Evolutionary conservation across 208 protist genomes (phyloP), one percentile per base, ranked within the genome.

Genomic region (Angomonas ambiguus): DNA sequence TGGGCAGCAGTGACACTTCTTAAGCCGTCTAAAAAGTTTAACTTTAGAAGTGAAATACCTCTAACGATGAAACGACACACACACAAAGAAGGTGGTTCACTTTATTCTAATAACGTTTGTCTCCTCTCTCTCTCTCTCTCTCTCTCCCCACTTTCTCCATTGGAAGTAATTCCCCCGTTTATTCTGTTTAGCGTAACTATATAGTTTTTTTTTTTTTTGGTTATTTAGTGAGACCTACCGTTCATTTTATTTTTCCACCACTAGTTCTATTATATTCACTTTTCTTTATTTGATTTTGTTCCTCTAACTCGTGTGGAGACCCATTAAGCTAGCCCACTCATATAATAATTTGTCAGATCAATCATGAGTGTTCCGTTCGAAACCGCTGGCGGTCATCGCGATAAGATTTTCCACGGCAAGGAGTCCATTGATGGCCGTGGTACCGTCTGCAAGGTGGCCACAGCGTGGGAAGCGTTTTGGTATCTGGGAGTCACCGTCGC

Each of bases 401-500:
- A 73, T 10, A 51, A 56, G 34, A 83, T 93, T 28, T 76, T 79
- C 62, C 82, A 85, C 60, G 87, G 87, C 2, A 59, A 74, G 5
- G 20, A 33, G 1, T 70, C 82, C 13, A 16, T 48, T 45, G 76
- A 83, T 45, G 76, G 73, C 5, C 58, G 62, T 24, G 72, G 41
- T 42, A 93, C 87, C 0, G 75, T 93, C 18, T 65, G 65, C 33
- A 93, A 93, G 65, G 66, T 56, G 25, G 79, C 78, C 10, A 93
- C 82, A 3, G 81, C 70, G 28, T 91, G 87, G 87, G 87, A 93
- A 58, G 67, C 87, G 3, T 62, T 91, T 10, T 82, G 79, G 71
- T 90, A 93, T 71, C 32, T 81, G 2, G 80, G 66, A 0, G 75
- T 82, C 69, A 55, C 66, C 51, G 38, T 81, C 45, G 27, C 72